Base-by-base conservation (phyloP, 2,329 filamentous ascomycete species). In the Xylariaceae sp. region DNA sequence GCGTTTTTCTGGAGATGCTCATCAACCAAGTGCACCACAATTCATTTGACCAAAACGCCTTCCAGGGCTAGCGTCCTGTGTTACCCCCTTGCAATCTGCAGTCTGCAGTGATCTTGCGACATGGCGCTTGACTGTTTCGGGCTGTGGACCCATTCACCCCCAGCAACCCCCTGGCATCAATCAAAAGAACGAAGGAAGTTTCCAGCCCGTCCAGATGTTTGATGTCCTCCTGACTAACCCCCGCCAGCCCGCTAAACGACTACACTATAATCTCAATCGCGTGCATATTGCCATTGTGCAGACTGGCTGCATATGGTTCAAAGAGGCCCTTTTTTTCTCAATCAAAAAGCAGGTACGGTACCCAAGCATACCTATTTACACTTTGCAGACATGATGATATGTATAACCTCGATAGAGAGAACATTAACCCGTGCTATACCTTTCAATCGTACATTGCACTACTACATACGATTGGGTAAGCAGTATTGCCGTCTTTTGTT, bases 21-120 rank as follows among this genome's bases (percentile, higher is more conserved):
- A 26, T 40, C 33, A 46, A 14, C 31, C 41, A 47, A 46, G 19
- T 33, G 36, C 17, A 43, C 52, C 44, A 55, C 44, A 45, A 55
- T 55, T 55, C 52, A 55, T 55, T 55, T 55, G 28, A 41, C 49
- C 44, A 52, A 44, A 52, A 44, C 36, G 49, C 40, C 19, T 26
- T 36, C 33, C 19, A 21, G 26, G 49, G 17, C 31, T 52, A 33
- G 49, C 49, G 36, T 11, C 37, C 16, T 14, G 16, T 40, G 36
- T 40, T 50, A 6, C 26, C 36, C 34, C 37, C 36, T 50, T n/a
- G 4, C 37, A 40, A 36, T 8, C n/a, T 39, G 45, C 21, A 19
- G 31, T 39, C 21, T 17, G 45, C 21, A 28, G 45, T 6, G 33
- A 9, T 37, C 21, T 49, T 17, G 36, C 34, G 36, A 37, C 47